Base-by-base conservation (phyloP, 257 asterid genomes). In the Jaltomata sinuosa region DNA sequence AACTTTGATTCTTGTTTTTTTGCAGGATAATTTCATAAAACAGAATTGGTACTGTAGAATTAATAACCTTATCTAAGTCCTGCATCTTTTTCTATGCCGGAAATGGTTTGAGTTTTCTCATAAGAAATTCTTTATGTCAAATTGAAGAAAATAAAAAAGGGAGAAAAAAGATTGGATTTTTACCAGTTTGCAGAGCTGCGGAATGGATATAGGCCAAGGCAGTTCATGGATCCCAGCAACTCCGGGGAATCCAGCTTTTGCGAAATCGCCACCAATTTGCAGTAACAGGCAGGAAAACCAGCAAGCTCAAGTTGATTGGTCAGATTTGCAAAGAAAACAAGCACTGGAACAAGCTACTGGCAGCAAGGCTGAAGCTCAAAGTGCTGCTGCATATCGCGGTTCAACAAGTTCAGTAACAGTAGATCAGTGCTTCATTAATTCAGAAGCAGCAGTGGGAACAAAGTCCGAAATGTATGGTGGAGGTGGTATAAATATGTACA, bases 161-260 rank as follows among this genome's bases (percentile, higher is more conserved):
- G 76, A 4, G 42, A 27, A 85, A 72, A 77, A 82, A 77, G 89
- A 71, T 64, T 52, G 83, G 87, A 27, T 32, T 81, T 85, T 94
- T 89, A 83, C 86, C 86, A 32, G 89, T 88, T 89, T 84, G 84
- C 84, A 50, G 71, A 55, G 71, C 69, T 57, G 82, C 45, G 84
- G 85, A 74, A 94, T 92, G 97, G 95, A 90, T 77, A 83, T 29
- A 10, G 88, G 90, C 62, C 32, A 83, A 62, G 91, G 90, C 84
- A 88, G 79, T 36, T 72, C 88, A 32, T 85, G 97, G 99, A 78
- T 93, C 62, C 97, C 97, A 10, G 76, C 78, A 69, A 94, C 98
- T 84, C 97, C 98, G 0, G 91, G 90, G 40, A 92, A 93, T 87
- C 93, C 91, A 83, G 53, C 84, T 79, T 80, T 87, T 11, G 55